Evolutionary conservation across 2,329 filamentous ascomycete species (phyloP), one percentile per base, ranked within the genome.

Genomic region (Macrophomina tecta): DNA sequence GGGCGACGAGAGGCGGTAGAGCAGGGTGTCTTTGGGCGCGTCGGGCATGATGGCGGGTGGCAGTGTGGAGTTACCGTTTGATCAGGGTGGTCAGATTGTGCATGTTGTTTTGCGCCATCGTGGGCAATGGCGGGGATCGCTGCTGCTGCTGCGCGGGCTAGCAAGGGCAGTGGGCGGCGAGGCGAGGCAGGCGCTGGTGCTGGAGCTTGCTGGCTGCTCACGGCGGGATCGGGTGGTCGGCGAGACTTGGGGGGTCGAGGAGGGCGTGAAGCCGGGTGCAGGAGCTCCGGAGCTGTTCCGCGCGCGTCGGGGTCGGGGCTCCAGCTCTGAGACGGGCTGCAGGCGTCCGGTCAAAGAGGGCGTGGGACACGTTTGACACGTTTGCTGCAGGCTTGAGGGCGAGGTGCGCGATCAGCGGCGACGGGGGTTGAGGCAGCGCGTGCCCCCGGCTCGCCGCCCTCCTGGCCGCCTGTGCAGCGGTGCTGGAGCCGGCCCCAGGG

Each of bases 51-150:
- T 67, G 51, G 71, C 56, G 69, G 68, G 9, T 46, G 64, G 38
- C 60, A 48, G n/a, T 36, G 53, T 32, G 69, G 65, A 82, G 87
- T 74, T 87, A 98, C 95, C 95, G 89, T 87, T 99, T 99, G 84
- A 99, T 97, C 75, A 99, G 88, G 65, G 95, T 99, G 42, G 93
- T 96, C 70, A 99, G 84, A 78, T 97, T 98, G 82, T 98, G 90
- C 93, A 98, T 97, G 75, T 93, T 92, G 81, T 87, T 91, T 69
- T 89, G 83, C 71, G 90, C 87, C 91, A 94, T 94, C 70, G 68
- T 80, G 74, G 75, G 72, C 71, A 73, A 72, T 69, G 72, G 72
- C 71, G 70, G 72, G 68, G 70, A 70, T 62, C 58, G 42, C 58
- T 62, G 45, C 42, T 48, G 56, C 56, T 23, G 56, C 55, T 30